These are phyloP conservation scores for Albatrellus sp. DNA, from an alignment of 1,284 basidiomycete genomes.

Conservation along the genomic window DNA sequence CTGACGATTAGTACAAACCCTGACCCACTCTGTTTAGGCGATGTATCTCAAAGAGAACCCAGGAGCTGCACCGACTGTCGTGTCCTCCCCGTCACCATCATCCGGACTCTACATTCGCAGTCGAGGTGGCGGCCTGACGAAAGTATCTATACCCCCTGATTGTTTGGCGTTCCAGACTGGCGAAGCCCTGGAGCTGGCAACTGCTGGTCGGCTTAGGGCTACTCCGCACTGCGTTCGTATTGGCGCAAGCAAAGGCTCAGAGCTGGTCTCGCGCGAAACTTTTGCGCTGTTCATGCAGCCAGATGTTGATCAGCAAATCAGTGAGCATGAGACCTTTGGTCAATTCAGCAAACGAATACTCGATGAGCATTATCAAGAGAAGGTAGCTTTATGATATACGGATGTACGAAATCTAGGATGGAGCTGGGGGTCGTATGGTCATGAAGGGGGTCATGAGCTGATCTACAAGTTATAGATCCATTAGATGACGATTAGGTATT, in stretches of 20 bases:
- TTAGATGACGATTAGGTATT: background rate
- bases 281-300: conserved; percentile 92
- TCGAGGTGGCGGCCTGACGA: conserved; percentile 60
- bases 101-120: conserved; percentile 88
- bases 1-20: conserved; percentile 2
- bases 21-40: conserved; percentile 41
- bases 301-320: conserved; percentile 65
- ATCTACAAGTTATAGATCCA: conserved; percentile 1
- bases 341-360: conserved; percentile 79
- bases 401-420: conserved; percentile 11
- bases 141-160: conserved; percentile 73
- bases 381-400: background rate
- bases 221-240: conserved; percentile 87
- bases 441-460: background rate
- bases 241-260: conserved; percentile 23
- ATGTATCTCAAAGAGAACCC: conserved; percentile 55
- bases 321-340: conserved; percentile 67
- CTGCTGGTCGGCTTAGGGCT: conserved; percentile 62
- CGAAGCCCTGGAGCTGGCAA: conserved; percentile 82
- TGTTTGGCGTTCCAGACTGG: conserved; percentile 89
- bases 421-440: background rate
- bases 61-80: conserved; percentile 29
- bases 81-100: conserved; percentile 55
- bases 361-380: conserved; percentile 58
- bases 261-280: conserved; percentile 65